Evolutionary conservation across 2,329 filamentous ascomycete species (phyloP).

Genomic region (Huntiella moniliformis): DNA sequence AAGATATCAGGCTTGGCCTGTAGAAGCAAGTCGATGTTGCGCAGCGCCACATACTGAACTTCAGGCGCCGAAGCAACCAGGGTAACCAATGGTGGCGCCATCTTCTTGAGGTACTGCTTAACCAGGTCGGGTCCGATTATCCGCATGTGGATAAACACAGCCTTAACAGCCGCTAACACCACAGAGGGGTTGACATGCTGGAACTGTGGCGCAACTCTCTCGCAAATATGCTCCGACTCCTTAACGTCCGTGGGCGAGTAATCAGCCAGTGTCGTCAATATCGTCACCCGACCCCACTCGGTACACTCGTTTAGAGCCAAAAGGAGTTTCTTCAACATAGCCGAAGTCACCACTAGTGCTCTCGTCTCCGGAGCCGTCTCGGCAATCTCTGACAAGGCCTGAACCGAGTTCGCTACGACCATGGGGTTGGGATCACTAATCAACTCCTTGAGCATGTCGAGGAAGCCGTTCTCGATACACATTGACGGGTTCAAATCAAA

Average conservation of each 20-base stretch:
- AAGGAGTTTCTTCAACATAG: conserved; percentile 81
- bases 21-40: conserved; percentile 88
- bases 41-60: conserved; percentile 89
- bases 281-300: conserved; percentile 92
- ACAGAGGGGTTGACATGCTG: conserved; percentile 97
- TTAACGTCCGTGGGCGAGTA: conserved; percentile 78
- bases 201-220: conserved; percentile 88
- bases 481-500: conserved; percentile 85
- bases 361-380: conserved; percentile 82
- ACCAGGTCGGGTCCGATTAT: conserved; percentile 59
- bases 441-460: conserved; percentile 84
- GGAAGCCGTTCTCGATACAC: conserved; percentile 92
- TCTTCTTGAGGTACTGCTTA: conserved; percentile 86
- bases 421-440: conserved; percentile 97
- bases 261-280: conserved; percentile 73
- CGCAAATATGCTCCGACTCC: conserved; percentile 95
- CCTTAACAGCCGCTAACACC: conserved; percentile 91
- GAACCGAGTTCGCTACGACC: conserved; percentile 96
- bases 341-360: conserved; percentile 64
- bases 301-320: conserved; percentile 97
- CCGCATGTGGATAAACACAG: conserved; percentile 92
- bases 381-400: conserved; percentile 76
- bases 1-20: conserved; percentile 94
- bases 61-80: conserved; percentile 89
- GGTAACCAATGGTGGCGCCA: conserved; percentile 88